Percentiles rank a stretch among this genome's conserved stretches.
These are phyloP conservation scores for Curvularia verruculosa DNA, from an alignment of 2,329 filamentous ascomycete genomes.

Conservation along the genomic window DNA sequence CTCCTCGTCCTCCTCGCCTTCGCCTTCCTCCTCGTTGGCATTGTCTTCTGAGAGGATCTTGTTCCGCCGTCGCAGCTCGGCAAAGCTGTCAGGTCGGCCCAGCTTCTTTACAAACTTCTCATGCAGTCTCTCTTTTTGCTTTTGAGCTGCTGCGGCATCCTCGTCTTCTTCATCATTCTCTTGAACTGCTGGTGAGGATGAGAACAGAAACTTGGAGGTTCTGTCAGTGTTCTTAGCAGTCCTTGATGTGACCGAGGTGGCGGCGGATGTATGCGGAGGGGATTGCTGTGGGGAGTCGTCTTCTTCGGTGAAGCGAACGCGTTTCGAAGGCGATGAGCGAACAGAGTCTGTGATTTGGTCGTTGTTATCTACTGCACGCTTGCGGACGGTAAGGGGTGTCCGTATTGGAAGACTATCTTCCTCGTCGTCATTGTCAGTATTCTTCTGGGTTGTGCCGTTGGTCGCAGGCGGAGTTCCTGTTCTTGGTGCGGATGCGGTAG, in stretches of 20 bases:
- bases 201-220: constrained; percentile 66
- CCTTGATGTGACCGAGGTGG: constrained; percentile 36
- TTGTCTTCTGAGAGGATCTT: constrained; percentile 62
- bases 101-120: constrained; percentile 88
- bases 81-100: constrained; percentile 81
- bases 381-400: constrained; percentile 21
- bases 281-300: constrained; percentile 30
- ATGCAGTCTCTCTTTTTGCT: constrained; percentile 74
- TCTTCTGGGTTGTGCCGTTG: constrained; percentile 7
- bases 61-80: constrained; percentile 67
- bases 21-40: constrained; percentile 58
- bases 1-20: constrained; percentile 62
- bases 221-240: constrained; percentile 52
- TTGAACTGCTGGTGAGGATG: constrained; percentile 53
- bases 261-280: constrained; percentile 30
- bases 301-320: constrained; percentile 34
- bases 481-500: constrained; percentile 17
- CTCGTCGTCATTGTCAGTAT: constrained; percentile 14
- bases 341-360: constrained; percentile 42
- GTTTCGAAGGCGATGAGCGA: constrained; percentile 47
- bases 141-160: constrained; percentile 58
- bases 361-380: constrained; percentile 47
- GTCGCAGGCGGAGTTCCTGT: constrained; percentile 30
- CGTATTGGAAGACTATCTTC: constrained; percentile 22
- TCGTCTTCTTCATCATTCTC: constrained; percentile 43